phyloP scores from a whole-genome alignment of 164 flowering plant genomes.

The Piper betle region DNA sequence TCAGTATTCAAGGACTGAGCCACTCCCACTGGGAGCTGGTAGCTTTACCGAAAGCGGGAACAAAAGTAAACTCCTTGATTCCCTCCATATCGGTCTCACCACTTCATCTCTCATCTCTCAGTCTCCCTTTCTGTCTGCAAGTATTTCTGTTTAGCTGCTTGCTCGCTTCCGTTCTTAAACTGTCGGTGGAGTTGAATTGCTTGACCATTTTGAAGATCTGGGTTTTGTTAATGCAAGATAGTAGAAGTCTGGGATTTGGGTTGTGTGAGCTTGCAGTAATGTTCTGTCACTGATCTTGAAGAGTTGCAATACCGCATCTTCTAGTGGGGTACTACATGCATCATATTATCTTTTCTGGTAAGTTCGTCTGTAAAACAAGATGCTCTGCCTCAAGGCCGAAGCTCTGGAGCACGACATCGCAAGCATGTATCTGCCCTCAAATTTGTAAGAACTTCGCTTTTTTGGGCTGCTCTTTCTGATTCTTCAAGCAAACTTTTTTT shows the following conservation, averaged over 20 bases:
- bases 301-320: not conserved
- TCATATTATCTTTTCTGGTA: not conserved
- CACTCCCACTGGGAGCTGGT: not conserved
- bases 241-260: no score
- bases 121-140: not conserved
- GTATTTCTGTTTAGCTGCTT: not conserved
- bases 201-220: no score
- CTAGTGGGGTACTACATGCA: not conserved
- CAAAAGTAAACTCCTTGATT: not conserved
- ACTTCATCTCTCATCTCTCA: not conserved
- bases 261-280: not conserved
- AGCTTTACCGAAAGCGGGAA: slow-evolving; percentile 11
- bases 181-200: not conserved
- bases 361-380: slow-evolving; percentile 3
- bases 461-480: not conserved
- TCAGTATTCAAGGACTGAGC: not conserved
- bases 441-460: slow-evolving; percentile 4
- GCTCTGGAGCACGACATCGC: slow-evolving; percentile 7
- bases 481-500: not conserved
- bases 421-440: slow-evolving; percentile 5
- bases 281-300: not conserved
- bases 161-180: not conserved
- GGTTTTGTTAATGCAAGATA: no score
- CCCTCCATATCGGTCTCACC: no score
- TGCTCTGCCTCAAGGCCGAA: slow-evolving; percentile 20